Evolutionary conservation across 2,329 filamentous ascomycete genomes (phyloP), one percentile per base, ranked within the genome.

Genomic region (Zasmidium citrigriseum): DNA sequence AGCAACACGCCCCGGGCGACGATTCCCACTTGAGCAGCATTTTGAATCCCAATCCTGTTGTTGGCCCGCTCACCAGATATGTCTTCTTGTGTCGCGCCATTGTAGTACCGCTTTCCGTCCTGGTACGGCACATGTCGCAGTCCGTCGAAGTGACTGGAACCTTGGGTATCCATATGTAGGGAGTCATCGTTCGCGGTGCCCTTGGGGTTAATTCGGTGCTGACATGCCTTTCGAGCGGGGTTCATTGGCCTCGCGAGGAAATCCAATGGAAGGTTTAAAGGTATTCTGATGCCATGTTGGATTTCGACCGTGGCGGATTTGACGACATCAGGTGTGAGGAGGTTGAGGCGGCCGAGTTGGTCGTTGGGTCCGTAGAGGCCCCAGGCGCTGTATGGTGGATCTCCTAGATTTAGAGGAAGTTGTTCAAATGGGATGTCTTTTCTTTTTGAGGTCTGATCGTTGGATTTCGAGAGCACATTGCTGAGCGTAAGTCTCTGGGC

Each of bases 321-420:
- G 16, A 86, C 82, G n/a, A 81, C 73, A 55, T 80, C 76, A 46
- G 83, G 76, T 0, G 83, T 86, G 10, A 88, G 76, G 18, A 84
- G 78, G 68, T 88, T 88, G 20, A 88, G 69, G 21, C 81, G 82
- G 9, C 85, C 86, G 1, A 88, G 75, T 69, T 85, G 75, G 68
- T 87, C 85, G 51, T 80, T 67, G 45, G 78, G 72, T 45, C 83
- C 83, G 67, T 83, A 86, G 18, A 45, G 52, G 53, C 73, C 73
- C 74, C 74, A 76, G 16, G 74, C 74, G 46, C 73, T 75, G 47
- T 70, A 66, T 24, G 72, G 73, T 7, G 81, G 81, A 53, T 80
- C 77, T 11, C 66, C 72, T 57, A 76, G 71, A 46, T 77, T 70
- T 21, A 83, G 65, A 1, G 81, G 80, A 0, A 83, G 75, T 25